Evolutionary conservation across 371 early-diverging fungal species (phyloP).

Genomic region (Apophysomyces trapeziformis): DNA sequence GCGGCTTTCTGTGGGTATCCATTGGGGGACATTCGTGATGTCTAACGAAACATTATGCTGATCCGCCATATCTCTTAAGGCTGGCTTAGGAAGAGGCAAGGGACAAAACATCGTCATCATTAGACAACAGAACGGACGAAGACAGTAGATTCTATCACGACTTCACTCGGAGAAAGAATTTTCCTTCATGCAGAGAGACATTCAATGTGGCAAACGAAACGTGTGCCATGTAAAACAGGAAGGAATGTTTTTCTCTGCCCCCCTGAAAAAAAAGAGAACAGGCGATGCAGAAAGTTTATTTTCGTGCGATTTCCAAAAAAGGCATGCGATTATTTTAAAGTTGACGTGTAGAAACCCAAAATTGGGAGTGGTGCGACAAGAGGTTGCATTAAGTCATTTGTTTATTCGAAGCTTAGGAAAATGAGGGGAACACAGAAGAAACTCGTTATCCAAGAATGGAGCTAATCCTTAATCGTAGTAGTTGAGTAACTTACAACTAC

Average conservation of each 20-base stretch:
- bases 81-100: slow-evolving; percentile 26
- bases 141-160: slow-evolving; percentile 38
- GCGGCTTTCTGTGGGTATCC: slow-evolving; percentile 57
- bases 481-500: slow-evolving; percentile 48
- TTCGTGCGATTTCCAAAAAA: not conserved
- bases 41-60: slow-evolving; percentile 73
- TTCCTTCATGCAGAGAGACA: not conserved
- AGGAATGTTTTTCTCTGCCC: too few relatives aligned
- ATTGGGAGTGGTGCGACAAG: not conserved
- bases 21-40: slow-evolving; percentile 66
- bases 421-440: slow-evolving; percentile 10
- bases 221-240: too few relatives aligned
- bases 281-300: not conserved
- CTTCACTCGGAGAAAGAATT: slow-evolving; percentile 35
- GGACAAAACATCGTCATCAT: slow-evolving; percentile 13
- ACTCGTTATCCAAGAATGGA: not conserved
- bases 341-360: slow-evolving; percentile 8
- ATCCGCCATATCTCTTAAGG: slow-evolving; percentile 58
- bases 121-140: not conserved
- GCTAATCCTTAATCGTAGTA: slow-evolving; percentile 21
- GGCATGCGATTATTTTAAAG: not conserved
- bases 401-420: slow-evolving; percentile 8
- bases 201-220: too few relatives aligned
- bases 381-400: slow-evolving; percentile 1
- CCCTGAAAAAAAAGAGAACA: not conserved